phyloP scores from a whole-genome alignment of 495 filamentous ascomycete genomes.

The Penicillium turbatum region DNA sequence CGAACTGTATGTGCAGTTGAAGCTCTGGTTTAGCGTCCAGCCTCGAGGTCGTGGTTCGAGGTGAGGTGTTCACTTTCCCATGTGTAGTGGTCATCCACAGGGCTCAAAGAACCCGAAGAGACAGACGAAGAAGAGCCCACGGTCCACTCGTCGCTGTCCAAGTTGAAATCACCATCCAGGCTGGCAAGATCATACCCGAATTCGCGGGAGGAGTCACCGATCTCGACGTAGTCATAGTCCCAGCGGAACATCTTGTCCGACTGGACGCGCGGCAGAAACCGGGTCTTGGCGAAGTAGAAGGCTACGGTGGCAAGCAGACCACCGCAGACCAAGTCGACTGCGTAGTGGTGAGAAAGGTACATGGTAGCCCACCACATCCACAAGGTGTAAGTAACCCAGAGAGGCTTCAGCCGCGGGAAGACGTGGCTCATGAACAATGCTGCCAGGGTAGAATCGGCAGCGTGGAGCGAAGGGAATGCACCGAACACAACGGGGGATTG shows the following conservation, averaged over 20 bases:
- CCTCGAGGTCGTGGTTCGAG: conserved; percentile 50
- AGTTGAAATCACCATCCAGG: conserved; percentile 52
- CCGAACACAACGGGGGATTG: conserved; percentile 90
- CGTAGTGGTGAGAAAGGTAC: conserved; percentile 95
- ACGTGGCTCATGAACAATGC: conserved; percentile 89
- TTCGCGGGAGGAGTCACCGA: conserved; percentile 56
- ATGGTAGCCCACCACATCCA: conserved; percentile 99
- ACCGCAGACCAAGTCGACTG: conserved; percentile 85
- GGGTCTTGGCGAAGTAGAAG: conserved; percentile 74
- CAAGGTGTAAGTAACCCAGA: conserved; percentile 75
- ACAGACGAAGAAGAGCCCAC: conserved; percentile 67
- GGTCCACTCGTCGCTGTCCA: conserved; percentile 69
- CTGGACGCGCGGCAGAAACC: conserved; percentile 78
- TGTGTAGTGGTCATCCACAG: conserved; percentile 55
- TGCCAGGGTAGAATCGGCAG: conserved; percentile 79
- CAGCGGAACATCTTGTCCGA: conserved; percentile 80
- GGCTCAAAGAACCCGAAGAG: conserved; percentile 58
- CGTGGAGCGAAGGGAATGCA: conserved; percentile 87
- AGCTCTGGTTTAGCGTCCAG: conserved; percentile 35
- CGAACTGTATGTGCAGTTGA: conserved; percentile 28
- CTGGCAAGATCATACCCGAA: conserved; percentile 55
- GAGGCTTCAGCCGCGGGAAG: conserved; percentile 71
- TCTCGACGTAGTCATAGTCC: conserved; percentile 93
- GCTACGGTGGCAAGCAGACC: conserved; percentile 71
- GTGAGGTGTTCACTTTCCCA: conserved; percentile 62